Percentiles rank a stretch among this genome's conserved stretches.
Evolutionary conservation across 148 eudicot species (phyloP).

Genomic region (Fallopia convolvulus): DNA sequence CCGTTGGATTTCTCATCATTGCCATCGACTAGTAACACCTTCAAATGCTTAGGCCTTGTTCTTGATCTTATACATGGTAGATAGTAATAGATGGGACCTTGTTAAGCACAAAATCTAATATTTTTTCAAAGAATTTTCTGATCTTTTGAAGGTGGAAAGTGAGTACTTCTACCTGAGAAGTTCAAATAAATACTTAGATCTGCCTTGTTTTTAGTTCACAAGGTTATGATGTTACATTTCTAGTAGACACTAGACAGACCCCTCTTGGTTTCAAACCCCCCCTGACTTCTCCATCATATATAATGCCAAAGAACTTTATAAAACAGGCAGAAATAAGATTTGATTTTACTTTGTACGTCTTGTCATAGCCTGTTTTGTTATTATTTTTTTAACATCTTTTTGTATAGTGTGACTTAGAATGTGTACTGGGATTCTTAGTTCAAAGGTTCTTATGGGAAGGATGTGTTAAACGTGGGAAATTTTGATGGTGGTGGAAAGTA

Average conservation of each 20-base stretch:
- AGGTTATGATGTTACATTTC: background rate
- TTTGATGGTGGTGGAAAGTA: background rate
- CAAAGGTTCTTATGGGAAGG: background rate
- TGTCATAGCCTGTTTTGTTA: background rate
- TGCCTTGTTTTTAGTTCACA: background rate
- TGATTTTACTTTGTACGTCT: slow-evolving; percentile 1
- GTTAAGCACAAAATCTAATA: background rate
- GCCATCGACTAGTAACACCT: slow-evolving; percentile 58
- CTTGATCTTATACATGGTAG: slow-evolving; percentile 1
- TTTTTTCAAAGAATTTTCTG: background rate
- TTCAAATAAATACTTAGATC: background rate
- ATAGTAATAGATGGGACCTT: background rate
- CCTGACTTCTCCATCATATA: background rate
- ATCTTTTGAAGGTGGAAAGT: background rate
- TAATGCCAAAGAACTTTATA: slow-evolving; percentile 7
- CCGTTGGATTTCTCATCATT: slow-evolving; percentile 95
- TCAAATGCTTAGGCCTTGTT: background rate
- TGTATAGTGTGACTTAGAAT: background rate
- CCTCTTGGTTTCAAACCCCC: background rate
- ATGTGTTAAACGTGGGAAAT: background rate
- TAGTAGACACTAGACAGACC: background rate
- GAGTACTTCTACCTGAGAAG: background rate
- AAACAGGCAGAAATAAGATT: background rate
- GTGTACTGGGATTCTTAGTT: background rate
- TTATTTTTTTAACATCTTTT: background rate